Evolutionary conservation across 768 basidiomycete genomes (phyloP).

Genomic region (Lyophyllum shimeji): DNA sequence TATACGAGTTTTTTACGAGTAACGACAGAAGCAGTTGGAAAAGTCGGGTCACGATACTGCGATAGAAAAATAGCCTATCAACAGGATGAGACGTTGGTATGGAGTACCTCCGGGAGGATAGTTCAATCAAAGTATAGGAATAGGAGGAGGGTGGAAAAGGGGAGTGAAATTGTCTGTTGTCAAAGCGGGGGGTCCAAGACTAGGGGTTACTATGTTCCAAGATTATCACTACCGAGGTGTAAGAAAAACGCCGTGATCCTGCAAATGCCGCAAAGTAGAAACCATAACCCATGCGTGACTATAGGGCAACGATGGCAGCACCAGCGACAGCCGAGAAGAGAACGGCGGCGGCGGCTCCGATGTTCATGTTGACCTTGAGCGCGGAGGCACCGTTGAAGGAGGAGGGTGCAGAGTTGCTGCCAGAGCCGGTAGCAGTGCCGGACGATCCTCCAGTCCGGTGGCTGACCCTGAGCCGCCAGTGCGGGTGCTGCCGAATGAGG

Average conservation of each 20-base stretch:
- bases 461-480: slow-evolving; percentile 11
- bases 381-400: slow-evolving; percentile 26
- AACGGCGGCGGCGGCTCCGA: slow-evolving; percentile 32
- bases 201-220: neutral
- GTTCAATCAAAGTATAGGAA: neutral
- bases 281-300: neutral
- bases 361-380: slow-evolving; percentile 29
- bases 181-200: neutral
- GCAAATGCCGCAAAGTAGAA: neutral
- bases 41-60: slow-evolving; percentile 24
- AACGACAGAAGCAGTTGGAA: slow-evolving; percentile 25
- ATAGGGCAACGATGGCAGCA: slow-evolving; percentile 38
- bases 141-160: neutral
- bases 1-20: slow-evolving; percentile 16
- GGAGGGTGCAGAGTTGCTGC: slow-evolving; percentile 10
- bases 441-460: slow-evolving; percentile 10
- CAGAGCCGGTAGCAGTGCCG: slow-evolving; percentile 6
- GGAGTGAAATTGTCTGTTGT: neutral
- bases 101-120: neutral
- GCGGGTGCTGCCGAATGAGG: slow-evolving; percentile 17
- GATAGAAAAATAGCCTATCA: slow-evolving; percentile 5
- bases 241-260: neutral
- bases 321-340: slow-evolving; percentile 50
- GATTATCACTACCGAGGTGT: neutral
- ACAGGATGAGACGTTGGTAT: neutral